Evolutionary conservation across 805 yeast species (phyloP).

Genomic region (Lipomyces yamadae): DNA sequence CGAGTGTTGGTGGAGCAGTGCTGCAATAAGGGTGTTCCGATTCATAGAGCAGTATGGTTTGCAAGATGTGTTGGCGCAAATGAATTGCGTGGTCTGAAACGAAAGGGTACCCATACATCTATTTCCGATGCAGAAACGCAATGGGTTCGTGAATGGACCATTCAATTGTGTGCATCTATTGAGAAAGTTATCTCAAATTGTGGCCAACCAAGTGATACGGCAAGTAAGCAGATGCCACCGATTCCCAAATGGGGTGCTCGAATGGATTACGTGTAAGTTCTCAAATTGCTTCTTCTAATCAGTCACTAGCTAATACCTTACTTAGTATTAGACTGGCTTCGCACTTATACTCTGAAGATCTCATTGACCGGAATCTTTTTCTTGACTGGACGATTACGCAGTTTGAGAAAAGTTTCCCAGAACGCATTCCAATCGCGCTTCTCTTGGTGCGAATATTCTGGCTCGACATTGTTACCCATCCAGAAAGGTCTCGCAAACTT

Average conservation of each 20-base stretch:
- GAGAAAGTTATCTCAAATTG: constrained; percentile 57
- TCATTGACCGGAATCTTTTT: constrained; percentile 66
- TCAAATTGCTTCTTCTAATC: not conserved
- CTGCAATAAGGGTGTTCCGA: constrained; percentile 68
- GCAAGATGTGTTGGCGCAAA: constrained; percentile 84
- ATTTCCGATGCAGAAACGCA: constrained; percentile 51
- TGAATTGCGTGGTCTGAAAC: constrained; percentile 64
- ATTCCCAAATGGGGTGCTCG: constrained; percentile 53
- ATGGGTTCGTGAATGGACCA: constrained; percentile 91
- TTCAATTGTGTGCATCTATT: constrained; percentile 68
- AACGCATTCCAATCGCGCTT: constrained; percentile 54
- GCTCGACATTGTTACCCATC: constrained; percentile 63
- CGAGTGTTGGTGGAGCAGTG: constrained; percentile 74
- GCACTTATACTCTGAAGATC: constrained; percentile 67
- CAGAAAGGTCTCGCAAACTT: constrained; percentile 65
- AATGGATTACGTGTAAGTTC: constrained; percentile 56
- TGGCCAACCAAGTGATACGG: constrained; percentile 39
- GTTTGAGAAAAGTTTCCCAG: constrained; percentile 50
- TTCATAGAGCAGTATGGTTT: constrained; percentile 87
- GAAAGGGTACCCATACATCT: constrained; percentile 50
- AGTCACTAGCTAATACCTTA: not conserved
- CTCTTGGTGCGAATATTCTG: constrained; percentile 70
- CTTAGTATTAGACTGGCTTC: constrained; percentile 56
- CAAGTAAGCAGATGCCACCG: constrained; percentile 4
- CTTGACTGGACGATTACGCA: constrained; percentile 66